Base-by-base conservation (phyloP, 495 filamentous ascomycete species). In the Xylona heveae region DNA sequence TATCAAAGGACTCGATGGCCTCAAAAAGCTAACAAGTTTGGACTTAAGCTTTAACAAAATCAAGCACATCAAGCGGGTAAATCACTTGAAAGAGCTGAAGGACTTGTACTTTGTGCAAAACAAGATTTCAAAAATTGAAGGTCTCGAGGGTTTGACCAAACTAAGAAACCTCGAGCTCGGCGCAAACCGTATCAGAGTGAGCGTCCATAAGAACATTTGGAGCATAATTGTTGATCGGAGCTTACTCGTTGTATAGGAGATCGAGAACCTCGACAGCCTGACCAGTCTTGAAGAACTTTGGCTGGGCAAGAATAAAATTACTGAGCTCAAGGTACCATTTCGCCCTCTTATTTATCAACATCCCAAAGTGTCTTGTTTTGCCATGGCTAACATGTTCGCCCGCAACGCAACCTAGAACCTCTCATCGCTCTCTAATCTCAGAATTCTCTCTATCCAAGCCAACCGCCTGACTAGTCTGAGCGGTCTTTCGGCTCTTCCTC, bases 11-110 rank as follows among this genome's bases (percentile, higher is more conserved):
- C 64, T 99, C 19, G 81, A 91, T 18, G 62, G 70, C 28, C 66
- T 94, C 22, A 59, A 54, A 6, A 58, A 78, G 20, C 61, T 99
- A 13, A 79, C 62, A 9, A 77, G 59, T 34, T 65, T 99, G 30
- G 88, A 99, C 47, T 59, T 99, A 23, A 85, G 78, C 45, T 99
- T 92, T 68, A 99, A 99, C 54, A 94, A 93, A 58, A 85, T 99
- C 57, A 94, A 92, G 50, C 84, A 95, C 49, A 91, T 99, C 62
- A 90, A 90, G 57, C 68, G 82, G 45, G 53, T 95, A 43, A 60
- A 66, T 24, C 79, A 90, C 49, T 60, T 97, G 16, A 68, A 54
- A 8, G 68, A 81, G 23, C 59, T 95, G 33, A 77, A 62, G 40
- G 81, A 94, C 43, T 48, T 99, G 4, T 99, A 75, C 52, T 84